phyloP scores from a whole-genome alignment of 176 grass and related monocot species.

The Thalia dealbata region DNA sequence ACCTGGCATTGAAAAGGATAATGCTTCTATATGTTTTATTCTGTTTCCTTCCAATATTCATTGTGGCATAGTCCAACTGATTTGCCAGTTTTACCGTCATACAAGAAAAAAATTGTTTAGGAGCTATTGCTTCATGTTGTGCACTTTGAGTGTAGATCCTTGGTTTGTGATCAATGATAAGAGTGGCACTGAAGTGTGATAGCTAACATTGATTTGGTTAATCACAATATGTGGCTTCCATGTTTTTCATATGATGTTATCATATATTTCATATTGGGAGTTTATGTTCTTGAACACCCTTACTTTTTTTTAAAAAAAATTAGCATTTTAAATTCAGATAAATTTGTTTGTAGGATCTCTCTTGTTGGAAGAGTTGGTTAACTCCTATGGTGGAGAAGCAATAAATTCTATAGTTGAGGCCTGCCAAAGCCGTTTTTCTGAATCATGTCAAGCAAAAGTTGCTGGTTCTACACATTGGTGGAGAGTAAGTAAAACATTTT shows the following conservation, averaged over 20 bases:
- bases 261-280: too few species aligned
- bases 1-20: neutral
- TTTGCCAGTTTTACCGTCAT: too few species aligned
- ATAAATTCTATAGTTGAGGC: constrained; percentile 64
- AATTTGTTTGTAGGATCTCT: constrained; percentile 43
- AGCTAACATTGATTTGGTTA: too few species aligned
- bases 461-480: constrained; percentile 82
- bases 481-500: constrained; percentile 47
- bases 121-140: too few species aligned
- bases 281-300: too few species aligned
- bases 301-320: neutral
- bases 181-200: too few species aligned
- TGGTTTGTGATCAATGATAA: neutral
- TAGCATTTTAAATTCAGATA: neutral
- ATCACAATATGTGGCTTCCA: too few species aligned
- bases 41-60: too few species aligned
- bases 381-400: constrained; percentile 55
- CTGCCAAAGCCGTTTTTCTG: constrained; percentile 45
- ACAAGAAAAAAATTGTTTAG: too few species aligned
- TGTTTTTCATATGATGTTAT: too few species aligned
- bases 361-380: constrained; percentile 86
- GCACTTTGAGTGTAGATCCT: too few species aligned
- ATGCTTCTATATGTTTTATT: neutral
- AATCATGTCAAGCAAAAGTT: constrained; percentile 65
- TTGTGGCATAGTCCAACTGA: too few species aligned